Percentiles rank a stretch among this genome's conserved stretches.
phyloP scores from a whole-genome alignment of 164 flowering plant genomes.

The Aristolochia fimbriata region DNA sequence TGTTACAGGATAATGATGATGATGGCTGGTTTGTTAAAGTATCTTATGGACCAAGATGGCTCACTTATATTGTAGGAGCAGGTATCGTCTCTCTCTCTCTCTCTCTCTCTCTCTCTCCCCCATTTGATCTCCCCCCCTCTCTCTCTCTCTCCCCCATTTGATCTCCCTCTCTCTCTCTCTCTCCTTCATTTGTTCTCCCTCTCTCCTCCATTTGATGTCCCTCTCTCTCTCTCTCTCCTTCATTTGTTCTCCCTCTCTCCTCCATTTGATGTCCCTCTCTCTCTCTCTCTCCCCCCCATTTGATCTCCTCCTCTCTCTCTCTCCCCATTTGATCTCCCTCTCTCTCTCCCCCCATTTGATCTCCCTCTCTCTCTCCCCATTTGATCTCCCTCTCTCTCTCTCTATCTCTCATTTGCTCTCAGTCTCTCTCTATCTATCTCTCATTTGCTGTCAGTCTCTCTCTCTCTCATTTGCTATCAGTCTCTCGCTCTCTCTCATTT shows the following conservation, averaged over 20 bases:
- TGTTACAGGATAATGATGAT: conserved; percentile 15
- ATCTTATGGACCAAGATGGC: conserved; percentile 72
- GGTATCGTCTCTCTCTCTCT: conserved; percentile 7
- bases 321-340: no score
- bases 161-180: not conserved
- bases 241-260: not conserved
- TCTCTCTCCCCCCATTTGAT: no score
- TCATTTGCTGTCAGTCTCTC: not conserved
- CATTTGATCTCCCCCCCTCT: not conserved
- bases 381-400: no score
- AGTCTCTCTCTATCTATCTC: no score
- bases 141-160: not conserved
- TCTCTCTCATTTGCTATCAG: no score
- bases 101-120: not conserved
- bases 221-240: no score
- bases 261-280: no score
- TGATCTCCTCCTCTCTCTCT: not conserved
- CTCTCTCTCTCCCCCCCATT: no score
- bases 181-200: not conserved
- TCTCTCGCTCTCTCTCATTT: no score
- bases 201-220: no score
- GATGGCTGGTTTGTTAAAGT: conserved; percentile 45
- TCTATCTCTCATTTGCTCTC: not conserved
- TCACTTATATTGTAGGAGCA: conserved; percentile 50
- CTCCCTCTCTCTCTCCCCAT: not conserved